Evolutionary conservation across 2,329 filamentous ascomycete genomes (phyloP), one percentile per base, ranked within the genome.

Genomic region (Aspergillus carbonarius): DNA sequence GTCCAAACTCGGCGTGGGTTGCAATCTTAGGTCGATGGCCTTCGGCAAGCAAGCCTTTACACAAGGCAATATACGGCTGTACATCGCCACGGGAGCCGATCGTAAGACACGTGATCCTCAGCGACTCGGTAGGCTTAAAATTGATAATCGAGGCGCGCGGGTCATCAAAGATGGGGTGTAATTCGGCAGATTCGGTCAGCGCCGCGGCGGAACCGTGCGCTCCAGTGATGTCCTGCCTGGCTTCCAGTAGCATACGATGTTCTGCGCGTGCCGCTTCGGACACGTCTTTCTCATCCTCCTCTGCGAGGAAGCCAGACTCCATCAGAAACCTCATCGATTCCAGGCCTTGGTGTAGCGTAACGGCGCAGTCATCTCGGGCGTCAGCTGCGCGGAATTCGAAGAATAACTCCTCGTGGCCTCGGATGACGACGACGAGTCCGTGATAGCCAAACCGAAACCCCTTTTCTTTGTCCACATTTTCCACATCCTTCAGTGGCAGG

Each of bases 41-140:
- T 66, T 99, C 93, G 0, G 88, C 90, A 42, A 96, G 75, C 1
- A 99, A 79, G 0, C 91, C 92, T 71, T 96, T 97, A 78, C 95
- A 97, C 1, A 99, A 81, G 0, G 95, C 92, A 72, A 99, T 98
- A 72, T 98, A 99, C 0, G 95, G 95, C 73, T 99, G 95, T 4
- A 99, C 93, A 72, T 99, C 95, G 23, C 95, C 95, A 59, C 95
- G 85, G 12, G 93, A 97, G 15, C 95, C 95, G 62, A 99, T 99
- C 0, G 95, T 99, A 37, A 99, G 80, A 72, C 95, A 99, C 1
- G 93, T 96, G 60, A 99, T 90, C 18, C 83, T 88, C 72, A 99
- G 79, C 2, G 93, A 81, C 66, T 91, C 83, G 1, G 86, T 78
- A 0, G 95, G 93, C 75, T 96, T 96, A 78, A 97, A 96, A 65